A percentile compares a stretch with the other conserved stretches of the same genome.
Evolutionary conservation across 2,329 filamentous ascomycete species (phyloP).

Genomic region (Elsinoe necatrix): DNA sequence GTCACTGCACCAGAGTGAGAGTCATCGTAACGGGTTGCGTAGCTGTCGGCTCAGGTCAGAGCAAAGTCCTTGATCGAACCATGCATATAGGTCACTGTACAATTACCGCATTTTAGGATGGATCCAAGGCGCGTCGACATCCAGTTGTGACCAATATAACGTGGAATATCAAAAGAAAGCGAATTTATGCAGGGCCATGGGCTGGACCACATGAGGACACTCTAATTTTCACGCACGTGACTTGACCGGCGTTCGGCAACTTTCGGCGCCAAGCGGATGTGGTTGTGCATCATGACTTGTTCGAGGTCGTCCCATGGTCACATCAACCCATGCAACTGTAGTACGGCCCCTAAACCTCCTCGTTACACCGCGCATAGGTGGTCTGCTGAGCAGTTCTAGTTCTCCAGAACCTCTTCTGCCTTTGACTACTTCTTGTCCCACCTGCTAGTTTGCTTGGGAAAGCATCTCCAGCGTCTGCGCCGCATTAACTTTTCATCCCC

Average conservation of each 20-base stretch:
- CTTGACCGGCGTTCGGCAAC: neutral
- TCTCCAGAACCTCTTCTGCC: neutral
- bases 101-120: too few relatives aligned
- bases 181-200: neutral
- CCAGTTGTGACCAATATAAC: neutral
- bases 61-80: too few relatives aligned
- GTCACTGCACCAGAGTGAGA: too few relatives aligned
- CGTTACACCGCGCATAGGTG: conserved; percentile 15
- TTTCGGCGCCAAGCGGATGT: neutral
- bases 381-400: conserved; percentile 13
- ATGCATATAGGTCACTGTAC: too few relatives aligned
- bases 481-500: conserved; percentile 1
- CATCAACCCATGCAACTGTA: conserved; percentile 1
- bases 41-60: too few relatives aligned
- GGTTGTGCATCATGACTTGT: conserved; percentile 6
- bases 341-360: neutral
- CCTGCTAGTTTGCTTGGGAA: neutral
- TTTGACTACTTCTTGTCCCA: neutral
- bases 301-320: conserved; percentile 1
- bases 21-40: too few relatives aligned
- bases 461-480: neutral
- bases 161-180: neutral
- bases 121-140: neutral
- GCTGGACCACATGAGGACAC: neutral
- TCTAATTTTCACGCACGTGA: neutral